Evolutionary conservation across 768 basidiomycete species (phyloP).

Genomic region (Russula vinacea): DNA sequence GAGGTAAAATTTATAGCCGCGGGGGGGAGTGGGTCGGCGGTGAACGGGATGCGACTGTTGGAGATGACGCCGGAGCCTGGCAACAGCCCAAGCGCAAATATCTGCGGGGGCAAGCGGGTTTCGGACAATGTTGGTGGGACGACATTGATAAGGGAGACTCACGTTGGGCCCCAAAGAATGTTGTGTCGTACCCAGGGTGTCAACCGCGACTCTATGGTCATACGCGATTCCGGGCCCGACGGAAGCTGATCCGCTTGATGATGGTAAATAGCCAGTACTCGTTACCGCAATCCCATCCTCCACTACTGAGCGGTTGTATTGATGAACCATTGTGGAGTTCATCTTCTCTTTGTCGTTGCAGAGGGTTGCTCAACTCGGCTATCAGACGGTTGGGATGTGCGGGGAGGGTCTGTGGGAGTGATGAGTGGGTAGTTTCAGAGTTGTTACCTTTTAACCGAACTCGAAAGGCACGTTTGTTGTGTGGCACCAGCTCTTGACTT

Average conservation of each 20-base stretch:
- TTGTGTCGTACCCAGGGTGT: neutral
- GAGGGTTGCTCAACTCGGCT: neutral
- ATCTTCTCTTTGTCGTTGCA: conserved; percentile 2
- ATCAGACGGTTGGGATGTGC: neutral
- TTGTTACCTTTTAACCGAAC: neutral
- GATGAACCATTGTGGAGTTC: conserved; percentile 1
- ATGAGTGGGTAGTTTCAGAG: conserved; percentile 2
- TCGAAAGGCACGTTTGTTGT: neutral
- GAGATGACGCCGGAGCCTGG: neutral
- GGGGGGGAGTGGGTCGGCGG: neutral
- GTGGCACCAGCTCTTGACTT: conserved; percentile 16
- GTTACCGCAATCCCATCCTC: neutral
- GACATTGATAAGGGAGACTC: neutral
- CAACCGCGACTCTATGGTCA: neutral
- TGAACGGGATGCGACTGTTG: neutral
- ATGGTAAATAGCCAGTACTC: neutral
- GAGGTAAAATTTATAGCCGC: neutral
- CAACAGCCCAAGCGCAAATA: neutral
- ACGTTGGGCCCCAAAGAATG: neutral
- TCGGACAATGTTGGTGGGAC: neutral
- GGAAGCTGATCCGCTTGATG: neutral
- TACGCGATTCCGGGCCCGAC: neutral
- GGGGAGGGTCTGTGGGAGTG: neutral
- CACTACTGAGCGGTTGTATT: neutral
- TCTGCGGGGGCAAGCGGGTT: neutral